Percentiles rank a stretch among this genome's conserved stretches.
phyloP scores from a whole-genome alignment of 139 green algal species.

The Ulvella scutata region DNA sequence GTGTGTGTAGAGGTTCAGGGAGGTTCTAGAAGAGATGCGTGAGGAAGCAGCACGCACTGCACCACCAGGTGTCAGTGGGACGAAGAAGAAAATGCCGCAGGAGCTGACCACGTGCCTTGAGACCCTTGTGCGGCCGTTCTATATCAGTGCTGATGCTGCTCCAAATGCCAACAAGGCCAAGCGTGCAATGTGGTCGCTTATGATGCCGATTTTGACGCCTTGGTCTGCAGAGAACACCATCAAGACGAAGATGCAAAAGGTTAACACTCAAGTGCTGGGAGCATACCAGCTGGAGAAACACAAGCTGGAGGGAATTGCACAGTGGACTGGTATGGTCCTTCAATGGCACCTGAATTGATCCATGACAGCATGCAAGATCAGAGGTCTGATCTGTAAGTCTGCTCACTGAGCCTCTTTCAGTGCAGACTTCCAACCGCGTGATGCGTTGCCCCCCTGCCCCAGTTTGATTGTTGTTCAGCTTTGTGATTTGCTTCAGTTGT shows the following conservation, averaged over 20 bases:
- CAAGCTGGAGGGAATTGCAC: background rate
- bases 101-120: background rate
- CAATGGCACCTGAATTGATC: no score
- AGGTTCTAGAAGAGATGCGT: background rate
- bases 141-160: background rate
- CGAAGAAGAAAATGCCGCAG: background rate
- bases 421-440: no score
- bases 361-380: no score
- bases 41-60: background rate
- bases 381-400: no score
- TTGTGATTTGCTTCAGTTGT: no score
- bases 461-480: no score
- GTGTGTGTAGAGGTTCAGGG: background rate
- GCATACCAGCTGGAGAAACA: background rate
- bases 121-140: background rate
- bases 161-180: background rate
- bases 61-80: background rate
- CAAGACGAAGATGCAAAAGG: constrained; percentile 2
- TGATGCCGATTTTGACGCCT: background rate
- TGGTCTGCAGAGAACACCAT: background rate
- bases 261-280: background rate
- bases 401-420: no score
- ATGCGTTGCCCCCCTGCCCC: no score
- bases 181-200: background rate
- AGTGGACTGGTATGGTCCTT: background rate